Base-by-base conservation (phyloP, 2,329 filamentous ascomycete species). In the Uncinocarpus reesii region DNA sequence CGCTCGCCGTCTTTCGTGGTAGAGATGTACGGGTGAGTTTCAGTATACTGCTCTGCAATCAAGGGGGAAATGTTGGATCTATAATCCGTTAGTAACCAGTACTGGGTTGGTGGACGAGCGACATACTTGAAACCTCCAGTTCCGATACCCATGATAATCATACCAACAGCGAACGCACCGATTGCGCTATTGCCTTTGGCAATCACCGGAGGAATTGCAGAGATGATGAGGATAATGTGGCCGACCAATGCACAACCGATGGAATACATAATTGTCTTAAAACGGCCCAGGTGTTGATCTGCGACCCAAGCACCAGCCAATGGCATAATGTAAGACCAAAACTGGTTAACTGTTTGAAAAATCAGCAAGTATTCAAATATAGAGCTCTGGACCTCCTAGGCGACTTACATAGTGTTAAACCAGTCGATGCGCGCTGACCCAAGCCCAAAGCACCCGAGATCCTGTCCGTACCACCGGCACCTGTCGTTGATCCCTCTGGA, bases 121-220 rank as follows among this genome's bases (percentile, higher is more conserved):
- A 15, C 53, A 45, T 49, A 55, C 71, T 89, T 90, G 76, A 89
- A 87, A 58, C 85, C 83, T 53, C 84, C 84, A 1, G 83, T 86
- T 36, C 84, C 84, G 24, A 86, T 64, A n/a, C 82, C 83, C 60
- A 87, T 77, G 59, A 87, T 74, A 37, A 84, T 64, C 55, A 84
- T 72, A 20, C 79, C 78, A 24, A 80, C 65, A 1, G 81, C 63
- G 57, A 86, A 83, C 44, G 77, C 79, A 1, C 71, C 81, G 38
- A 86, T 76, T 0, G 81, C 71, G 10, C 72, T 69, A 13, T 79
- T 73, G 29, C 68, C 66, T 53, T 77, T 66, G 37, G 76, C 66
- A 40, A 87, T 80, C 41, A 84, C 78, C 2, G 62, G 58, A 0
- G 83, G 83, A 1, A 83, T 67, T 13, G 83, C 76, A 2, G 82